These are phyloP conservation scores for Botryotinia convoluta DNA, from an alignment of 2,329 filamentous ascomycete species.

Conservation along the genomic window DNA sequence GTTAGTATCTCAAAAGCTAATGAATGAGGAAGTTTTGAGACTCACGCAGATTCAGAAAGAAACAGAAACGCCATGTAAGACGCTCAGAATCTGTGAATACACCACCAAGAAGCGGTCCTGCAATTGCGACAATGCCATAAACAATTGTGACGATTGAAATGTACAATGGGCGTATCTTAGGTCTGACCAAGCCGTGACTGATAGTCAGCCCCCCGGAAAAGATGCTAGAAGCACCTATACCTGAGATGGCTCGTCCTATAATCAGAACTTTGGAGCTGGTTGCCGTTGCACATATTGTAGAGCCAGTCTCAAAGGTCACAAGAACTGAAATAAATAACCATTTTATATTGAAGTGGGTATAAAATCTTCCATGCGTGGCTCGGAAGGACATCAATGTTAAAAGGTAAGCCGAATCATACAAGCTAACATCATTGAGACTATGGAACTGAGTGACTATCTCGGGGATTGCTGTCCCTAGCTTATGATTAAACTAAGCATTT, in stretches of 20 bases:
- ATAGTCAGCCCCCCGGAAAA: slow-evolving; percentile 38
- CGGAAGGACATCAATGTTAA: slow-evolving; percentile 42
- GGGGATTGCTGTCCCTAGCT: too few species aligned
- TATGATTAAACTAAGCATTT: too few species aligned
- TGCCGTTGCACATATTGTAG: slow-evolving; percentile 26
- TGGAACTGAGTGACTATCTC: too few species aligned
- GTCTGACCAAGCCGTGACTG: slow-evolving; percentile 27
- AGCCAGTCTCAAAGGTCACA: slow-evolving; percentile 27
- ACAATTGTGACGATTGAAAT: too few species aligned
- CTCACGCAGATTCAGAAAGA: too few species aligned
- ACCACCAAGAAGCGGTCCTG: too few species aligned
- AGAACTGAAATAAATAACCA: neutral
- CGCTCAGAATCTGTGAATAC: too few species aligned
- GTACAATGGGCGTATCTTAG: too few species aligned
- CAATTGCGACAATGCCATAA: too few species aligned
- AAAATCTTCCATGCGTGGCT: slow-evolving; percentile 20
- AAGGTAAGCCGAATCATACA: slow-evolving; percentile 29
- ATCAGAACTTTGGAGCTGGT: slow-evolving; percentile 26
- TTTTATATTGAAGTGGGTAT: slow-evolving; percentile 26
- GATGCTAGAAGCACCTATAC: slow-evolving; percentile 27
- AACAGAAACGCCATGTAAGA: too few species aligned
- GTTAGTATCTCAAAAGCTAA: too few species aligned
- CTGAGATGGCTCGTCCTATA: slow-evolving; percentile 27
- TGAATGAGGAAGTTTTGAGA: too few species aligned
- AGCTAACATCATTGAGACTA: slow-evolving; percentile 46